Evolutionary conservation across 164 flowering plant species (phyloP).

Genomic region (Vitis riparia): DNA sequence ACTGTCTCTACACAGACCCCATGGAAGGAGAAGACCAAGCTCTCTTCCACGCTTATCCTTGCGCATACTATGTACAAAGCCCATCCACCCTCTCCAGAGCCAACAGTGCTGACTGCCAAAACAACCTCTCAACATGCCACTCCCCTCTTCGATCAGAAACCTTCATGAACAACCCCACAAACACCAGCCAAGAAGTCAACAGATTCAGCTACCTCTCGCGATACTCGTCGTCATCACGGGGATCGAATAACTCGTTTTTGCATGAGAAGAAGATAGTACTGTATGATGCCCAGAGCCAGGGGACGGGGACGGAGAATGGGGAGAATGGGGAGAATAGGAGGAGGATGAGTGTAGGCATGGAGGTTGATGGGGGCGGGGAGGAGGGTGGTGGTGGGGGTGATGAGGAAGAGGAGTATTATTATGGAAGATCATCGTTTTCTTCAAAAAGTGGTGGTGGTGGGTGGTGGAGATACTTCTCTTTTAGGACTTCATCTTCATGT

Average conservation of each 20-base stretch:
- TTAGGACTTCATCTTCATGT: constrained; percentile 40
- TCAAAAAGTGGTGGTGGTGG: constrained; percentile 6
- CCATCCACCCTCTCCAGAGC: constrained; percentile 64
- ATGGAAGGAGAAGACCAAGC: constrained; percentile 41
- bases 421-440: constrained; percentile 4
- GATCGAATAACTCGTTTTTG: constrained; percentile 50
- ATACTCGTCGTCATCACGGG: constrained; percentile 75
- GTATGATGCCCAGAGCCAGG: constrained; percentile 18
- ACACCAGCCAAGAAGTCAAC: constrained; percentile 17
- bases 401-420: constrained; percentile 19
- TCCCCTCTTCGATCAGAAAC: constrained; percentile 28
- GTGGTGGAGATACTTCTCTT: constrained; percentile 48
- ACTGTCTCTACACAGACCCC: constrained; percentile 1
- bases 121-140: constrained; percentile 12
- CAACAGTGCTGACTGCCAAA: constrained; percentile 28
- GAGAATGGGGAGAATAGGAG: constrained; percentile 17
- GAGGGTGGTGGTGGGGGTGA: constrained; percentile 12
- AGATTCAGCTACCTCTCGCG: constrained; percentile 39
- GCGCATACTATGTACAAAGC: constrained; percentile 79
- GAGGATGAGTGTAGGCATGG: not conserved
- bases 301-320: constrained; percentile 7
- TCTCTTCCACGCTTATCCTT: constrained; percentile 37
- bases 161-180: constrained; percentile 2
- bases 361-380: constrained; percentile 13
- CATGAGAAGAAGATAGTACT: constrained; percentile 33